phyloP scores from a whole-genome alignment of 805 yeast genomes.

The Kodamaea laetipori region DNA sequence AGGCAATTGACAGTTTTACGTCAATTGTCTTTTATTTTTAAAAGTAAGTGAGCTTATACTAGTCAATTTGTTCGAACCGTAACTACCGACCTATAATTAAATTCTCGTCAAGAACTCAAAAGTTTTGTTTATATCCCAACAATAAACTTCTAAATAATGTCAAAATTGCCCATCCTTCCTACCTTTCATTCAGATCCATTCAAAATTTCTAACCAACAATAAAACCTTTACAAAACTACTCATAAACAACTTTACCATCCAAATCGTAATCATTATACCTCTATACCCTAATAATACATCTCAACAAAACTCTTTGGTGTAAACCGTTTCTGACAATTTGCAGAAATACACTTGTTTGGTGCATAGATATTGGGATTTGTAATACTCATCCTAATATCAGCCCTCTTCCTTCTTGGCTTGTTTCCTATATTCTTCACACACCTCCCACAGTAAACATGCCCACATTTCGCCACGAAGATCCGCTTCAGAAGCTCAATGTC shows the following conservation, averaged over 20 bases:
- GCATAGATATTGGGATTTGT: constrained; percentile 47
- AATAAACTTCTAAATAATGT: too few species aligned
- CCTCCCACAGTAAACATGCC: constrained; percentile 85
- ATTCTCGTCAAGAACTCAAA: too few species aligned
- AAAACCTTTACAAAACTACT: background rate
- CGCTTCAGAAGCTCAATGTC: constrained; percentile 67
- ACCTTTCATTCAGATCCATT: too few species aligned
- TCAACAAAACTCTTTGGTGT: constrained; percentile 55
- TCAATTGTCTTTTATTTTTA: too few species aligned
- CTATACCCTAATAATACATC: constrained; percentile 31
- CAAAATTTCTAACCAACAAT: background rate
- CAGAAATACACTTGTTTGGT: constrained; percentile 60
- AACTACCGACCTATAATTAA: too few species aligned
- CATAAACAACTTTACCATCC: background rate
- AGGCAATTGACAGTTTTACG: too few species aligned
- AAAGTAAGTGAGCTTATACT: too few species aligned
- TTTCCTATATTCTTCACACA: constrained; percentile 71
- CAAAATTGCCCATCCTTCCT: too few species aligned
- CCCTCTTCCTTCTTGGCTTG: constrained; percentile 31
- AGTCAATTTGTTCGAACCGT: too few species aligned
- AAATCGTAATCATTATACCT: too few species aligned
- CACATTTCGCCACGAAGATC: constrained; percentile 69
- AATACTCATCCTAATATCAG: constrained; percentile 25
- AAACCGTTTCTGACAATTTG: constrained; percentile 47
- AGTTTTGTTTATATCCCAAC: too few species aligned